Evolutionary conservation across 2,329 filamentous ascomycete genomes (phyloP), one percentile per base, ranked within the genome.

Genomic region (Dactylellina haptotyla): DNA sequence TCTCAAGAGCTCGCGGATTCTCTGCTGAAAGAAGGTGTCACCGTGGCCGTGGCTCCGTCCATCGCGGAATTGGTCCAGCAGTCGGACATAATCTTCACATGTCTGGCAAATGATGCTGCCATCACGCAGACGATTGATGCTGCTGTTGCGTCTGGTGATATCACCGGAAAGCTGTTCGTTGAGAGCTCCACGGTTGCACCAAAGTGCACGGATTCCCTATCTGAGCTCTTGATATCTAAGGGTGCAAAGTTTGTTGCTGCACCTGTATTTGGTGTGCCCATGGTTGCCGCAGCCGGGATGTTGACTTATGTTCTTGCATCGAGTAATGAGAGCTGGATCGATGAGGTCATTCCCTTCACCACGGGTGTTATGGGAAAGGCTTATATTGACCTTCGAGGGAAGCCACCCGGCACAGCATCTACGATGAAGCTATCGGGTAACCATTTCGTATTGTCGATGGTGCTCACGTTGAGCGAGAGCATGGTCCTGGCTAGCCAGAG

Each of bases 101-200:
- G 91, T 79, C 84, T 97, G 2, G 87, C 89, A 76, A 90, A 95
- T 79, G 93, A 97, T 79, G 83, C 85, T 1, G 90, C 90, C 3
- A 87, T 96, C 45, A 85, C 87, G 66, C 82, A 85, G 3, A 87
- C 87, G 18, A 85, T 92, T 71, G 80, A 84, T 43, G 79, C 84
- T 2, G 85, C 89, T 28, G 82, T 85, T 51, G 50, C 54, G 9
- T 61, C 65, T 10, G 79, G 82, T 16, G 82, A 87, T 66, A 82
- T 91, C 16, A 84, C 84, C 26, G 88, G 87, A 74, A 97, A 96
- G 82, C 83, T 95, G 14, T 89, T 97, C 76, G 86, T 96, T 30
- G 93, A 97, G 79, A 93, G 90, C 84, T 95, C 91, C 2, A 97
- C 93, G 25, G 87, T 97, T 34, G 90, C 95, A 80, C 93, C 93